phyloP scores from a whole-genome alignment of 1,284 basidiomycete species.

The Trichosporon ovoides region DNA sequence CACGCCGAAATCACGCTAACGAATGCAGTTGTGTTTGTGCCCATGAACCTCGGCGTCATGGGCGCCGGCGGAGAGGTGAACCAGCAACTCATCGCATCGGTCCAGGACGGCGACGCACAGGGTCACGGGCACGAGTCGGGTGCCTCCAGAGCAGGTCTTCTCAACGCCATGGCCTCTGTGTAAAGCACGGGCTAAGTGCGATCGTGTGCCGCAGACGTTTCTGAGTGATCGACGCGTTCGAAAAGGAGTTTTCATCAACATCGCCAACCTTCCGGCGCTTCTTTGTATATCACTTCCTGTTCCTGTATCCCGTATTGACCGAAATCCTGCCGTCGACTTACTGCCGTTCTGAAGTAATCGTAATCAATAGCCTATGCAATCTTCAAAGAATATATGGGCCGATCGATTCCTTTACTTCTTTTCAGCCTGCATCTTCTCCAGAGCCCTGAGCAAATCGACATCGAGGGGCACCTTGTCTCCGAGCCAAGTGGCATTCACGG shows the following conservation, averaged over 20 bases:
- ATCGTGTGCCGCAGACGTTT: background rate
- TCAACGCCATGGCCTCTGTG: conserved; percentile 2
- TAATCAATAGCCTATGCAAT: too few relatives aligned
- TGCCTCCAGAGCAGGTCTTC: background rate
- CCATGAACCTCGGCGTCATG: conserved; percentile 48
- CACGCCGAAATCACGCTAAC: too few relatives aligned
- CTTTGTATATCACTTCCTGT: background rate
- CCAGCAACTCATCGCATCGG: conserved; percentile 39
- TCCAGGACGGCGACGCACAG: conserved; percentile 8
- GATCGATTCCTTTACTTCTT: background rate
- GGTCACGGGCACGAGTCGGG: conserved; percentile 8
- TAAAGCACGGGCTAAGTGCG: background rate
- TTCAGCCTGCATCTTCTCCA: conserved; percentile 23
- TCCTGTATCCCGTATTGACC: background rate
- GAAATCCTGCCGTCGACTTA: too few relatives aligned
- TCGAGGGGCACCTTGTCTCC: conserved; percentile 59
- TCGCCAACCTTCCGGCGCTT: background rate
- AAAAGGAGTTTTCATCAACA: background rate
- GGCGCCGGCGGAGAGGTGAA: conserved; percentile 36
- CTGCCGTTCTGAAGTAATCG: background rate
- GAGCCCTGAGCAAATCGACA: conserved; percentile 41
- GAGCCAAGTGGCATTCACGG: conserved; percentile 64
- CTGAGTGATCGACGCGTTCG: background rate
- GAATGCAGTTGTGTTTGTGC: conserved; percentile 24
- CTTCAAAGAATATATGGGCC: too few relatives aligned